phyloP scores from a whole-genome alignment of 495 filamentous ascomycete genomes.

The Penicillium alfredii region DNA sequence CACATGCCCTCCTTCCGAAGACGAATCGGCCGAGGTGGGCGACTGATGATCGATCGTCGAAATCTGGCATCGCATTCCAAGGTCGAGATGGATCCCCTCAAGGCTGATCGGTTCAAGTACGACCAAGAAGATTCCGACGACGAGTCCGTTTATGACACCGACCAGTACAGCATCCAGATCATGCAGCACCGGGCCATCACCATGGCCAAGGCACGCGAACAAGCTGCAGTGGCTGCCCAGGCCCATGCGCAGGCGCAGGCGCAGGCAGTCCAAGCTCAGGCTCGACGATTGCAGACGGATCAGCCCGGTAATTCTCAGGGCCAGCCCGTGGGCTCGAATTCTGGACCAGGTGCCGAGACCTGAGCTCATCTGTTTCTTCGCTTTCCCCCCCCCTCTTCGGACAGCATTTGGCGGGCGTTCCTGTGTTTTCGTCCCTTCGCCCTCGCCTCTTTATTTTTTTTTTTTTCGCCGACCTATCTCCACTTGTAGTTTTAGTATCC shows the following conservation, averaged over 20 bases:
- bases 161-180: slow-evolving; percentile 62
- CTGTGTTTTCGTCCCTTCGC: slow-evolving; percentile 14
- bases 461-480: slow-evolving; percentile 14
- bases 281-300: slow-evolving; percentile 37
- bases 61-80: slow-evolving; percentile 46
- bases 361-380: slow-evolving; percentile 20
- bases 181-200: slow-evolving; percentile 70
- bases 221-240: slow-evolving; percentile 39
- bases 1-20: slow-evolving; percentile 57
- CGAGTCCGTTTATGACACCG: slow-evolving; percentile 63
- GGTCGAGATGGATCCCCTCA: slow-evolving; percentile 45
- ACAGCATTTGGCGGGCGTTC: slow-evolving; percentile 42
- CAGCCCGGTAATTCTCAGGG: slow-evolving; percentile 29
- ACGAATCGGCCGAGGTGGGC: slow-evolving; percentile 68
- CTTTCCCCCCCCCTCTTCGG: slow-evolving; percentile 9
- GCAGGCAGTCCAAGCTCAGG: slow-evolving; percentile 36
- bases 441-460: slow-evolving; percentile 17
- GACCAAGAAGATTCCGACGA: slow-evolving; percentile 65
- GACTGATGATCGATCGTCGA: slow-evolving; percentile 74
- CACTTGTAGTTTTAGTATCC: slow-evolving; percentile 37
- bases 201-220: slow-evolving; percentile 45
- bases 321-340: no score
- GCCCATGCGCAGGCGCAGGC: slow-evolving; percentile 46
- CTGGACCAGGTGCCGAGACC: slow-evolving; percentile 25
- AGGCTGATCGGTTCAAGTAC: slow-evolving; percentile 75